These are phyloP conservation scores for Populus hybrid DNA, from an alignment of 441 rosid genomes.

Conservation along the genomic window DNA sequence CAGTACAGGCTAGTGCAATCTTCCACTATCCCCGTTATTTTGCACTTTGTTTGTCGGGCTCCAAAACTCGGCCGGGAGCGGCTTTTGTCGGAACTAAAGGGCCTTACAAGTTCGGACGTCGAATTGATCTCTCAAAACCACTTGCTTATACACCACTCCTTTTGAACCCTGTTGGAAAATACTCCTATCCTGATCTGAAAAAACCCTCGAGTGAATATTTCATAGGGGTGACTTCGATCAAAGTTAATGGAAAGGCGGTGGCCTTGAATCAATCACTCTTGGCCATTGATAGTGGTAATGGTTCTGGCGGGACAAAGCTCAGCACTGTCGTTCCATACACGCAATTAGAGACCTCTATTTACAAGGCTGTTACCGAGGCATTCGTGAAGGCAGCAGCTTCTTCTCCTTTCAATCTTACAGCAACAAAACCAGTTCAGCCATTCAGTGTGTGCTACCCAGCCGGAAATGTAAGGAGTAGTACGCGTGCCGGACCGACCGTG, in stretches of 20 bases:
- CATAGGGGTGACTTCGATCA: conserved; percentile 12
- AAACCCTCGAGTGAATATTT: conserved; percentile 31
- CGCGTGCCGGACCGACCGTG: conserved; percentile 19
- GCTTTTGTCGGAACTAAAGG: not conserved
- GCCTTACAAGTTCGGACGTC: not conserved
- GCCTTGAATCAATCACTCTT: conserved; percentile 16
- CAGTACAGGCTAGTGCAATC: conserved; percentile 18
- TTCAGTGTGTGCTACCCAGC: conserved; percentile 20
- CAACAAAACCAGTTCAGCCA: not conserved
- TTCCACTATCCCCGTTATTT: not conserved
- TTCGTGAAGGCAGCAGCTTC: conserved; percentile 20
- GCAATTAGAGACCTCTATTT: conserved; percentile 15
- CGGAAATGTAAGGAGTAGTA: not conserved
- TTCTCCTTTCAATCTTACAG: not conserved
- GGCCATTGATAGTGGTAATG: not conserved
- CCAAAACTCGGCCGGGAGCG: not conserved
- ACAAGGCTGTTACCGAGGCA: conserved; percentile 14
- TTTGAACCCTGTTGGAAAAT: not conserved
- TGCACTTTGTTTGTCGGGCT: not conserved
- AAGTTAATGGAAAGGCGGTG: conserved; percentile 3
- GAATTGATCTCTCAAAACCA: conserved; percentile 3
- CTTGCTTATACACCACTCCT: not conserved
- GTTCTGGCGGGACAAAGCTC: conserved; percentile 28
- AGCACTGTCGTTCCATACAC: conserved; percentile 21
- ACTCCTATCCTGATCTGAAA: conserved; percentile 16